These are phyloP conservation scores for Dichotomocladium elegans DNA, from an alignment of 371 early-diverging fungal genomes.

Conservation along the genomic window DNA sequence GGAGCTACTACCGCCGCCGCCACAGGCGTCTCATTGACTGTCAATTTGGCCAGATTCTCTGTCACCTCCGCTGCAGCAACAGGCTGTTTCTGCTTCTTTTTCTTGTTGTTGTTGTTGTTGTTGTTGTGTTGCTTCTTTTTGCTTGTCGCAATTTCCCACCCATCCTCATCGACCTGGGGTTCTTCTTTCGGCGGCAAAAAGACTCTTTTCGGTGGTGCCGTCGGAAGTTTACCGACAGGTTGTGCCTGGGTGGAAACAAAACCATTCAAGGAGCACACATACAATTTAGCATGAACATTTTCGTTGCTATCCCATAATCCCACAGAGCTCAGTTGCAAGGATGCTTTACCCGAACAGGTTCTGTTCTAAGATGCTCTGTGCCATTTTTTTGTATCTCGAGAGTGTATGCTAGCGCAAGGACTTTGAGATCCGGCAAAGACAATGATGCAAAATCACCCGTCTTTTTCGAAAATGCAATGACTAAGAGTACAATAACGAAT, in stretches of 20 bases:
- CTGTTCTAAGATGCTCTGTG: conserved; percentile 53
- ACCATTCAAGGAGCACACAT: neutral
- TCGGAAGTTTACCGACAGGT: conserved; percentile 33
- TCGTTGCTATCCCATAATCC: neutral
- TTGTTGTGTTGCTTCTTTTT: conserved; percentile 20
- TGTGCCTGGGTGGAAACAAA: conserved; percentile 12
- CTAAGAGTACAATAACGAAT: conserved; percentile 27
- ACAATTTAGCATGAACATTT: neutral
- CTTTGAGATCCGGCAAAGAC: conserved; percentile 82
- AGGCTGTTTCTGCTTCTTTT: conserved; percentile 13
- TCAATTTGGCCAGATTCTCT: neutral
- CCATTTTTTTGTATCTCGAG: conserved; percentile 78
- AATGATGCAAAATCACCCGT: conserved; percentile 90
- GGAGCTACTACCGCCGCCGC: too few species aligned
- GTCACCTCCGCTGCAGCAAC: neutral
- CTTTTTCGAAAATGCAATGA: conserved; percentile 81
- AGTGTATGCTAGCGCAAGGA: conserved; percentile 86
- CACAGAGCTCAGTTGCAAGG: too few species aligned
- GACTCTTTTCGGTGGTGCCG: conserved; percentile 30
- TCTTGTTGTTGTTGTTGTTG: conserved; percentile 7
- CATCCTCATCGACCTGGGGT: conserved; percentile 45
- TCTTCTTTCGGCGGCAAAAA: conserved; percentile 1
- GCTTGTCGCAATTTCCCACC: conserved; percentile 39
- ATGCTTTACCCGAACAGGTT: conserved; percentile 54
- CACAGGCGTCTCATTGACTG: conserved; percentile 6